These are phyloP conservation scores for Aspergillus fumigatiaffinis DNA, from an alignment of 2,329 filamentous ascomycete species.

Conservation along the genomic window DNA sequence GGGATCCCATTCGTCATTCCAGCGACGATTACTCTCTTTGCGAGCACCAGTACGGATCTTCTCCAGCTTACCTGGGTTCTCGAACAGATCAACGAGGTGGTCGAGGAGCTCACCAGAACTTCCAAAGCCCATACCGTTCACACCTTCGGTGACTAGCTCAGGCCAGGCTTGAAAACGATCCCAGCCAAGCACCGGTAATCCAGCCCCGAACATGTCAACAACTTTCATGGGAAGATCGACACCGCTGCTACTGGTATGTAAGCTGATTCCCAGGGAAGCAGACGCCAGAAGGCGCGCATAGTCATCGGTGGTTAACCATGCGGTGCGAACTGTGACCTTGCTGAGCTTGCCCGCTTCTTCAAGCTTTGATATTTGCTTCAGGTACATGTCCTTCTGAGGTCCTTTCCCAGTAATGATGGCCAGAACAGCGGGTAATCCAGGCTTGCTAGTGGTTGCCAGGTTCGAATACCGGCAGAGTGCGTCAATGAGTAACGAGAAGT, in stretches of 20 bases:
- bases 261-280: conserved; percentile 82
- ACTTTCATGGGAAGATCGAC: conserved; percentile 99
- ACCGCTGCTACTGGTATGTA: conserved; percentile 90
- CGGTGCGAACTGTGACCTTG: conserved; percentile 69
- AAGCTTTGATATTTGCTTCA: conserved; percentile 61
- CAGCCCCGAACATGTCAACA: conserved; percentile 97
- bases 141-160: conserved; percentile 82
- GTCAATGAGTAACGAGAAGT: conserved; percentile 82
- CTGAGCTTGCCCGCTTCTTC: conserved; percentile 60
- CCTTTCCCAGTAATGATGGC: conserved; percentile 95
- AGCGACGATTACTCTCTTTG: conserved; percentile 70
- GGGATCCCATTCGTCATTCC: conserved; percentile 90
- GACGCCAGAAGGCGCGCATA: conserved; percentile 81
- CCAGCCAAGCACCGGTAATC: conserved; percentile 86
- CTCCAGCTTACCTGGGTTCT: conserved; percentile 53
- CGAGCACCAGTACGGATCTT: conserved; percentile 65
- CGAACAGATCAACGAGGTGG: conserved; percentile 64
- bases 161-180: conserved; percentile 79
- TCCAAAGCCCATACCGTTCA: conserved; percentile 82
- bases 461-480: conserved; percentile 73
- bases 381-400: conserved; percentile 73
- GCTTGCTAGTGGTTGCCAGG: conserved; percentile 40
- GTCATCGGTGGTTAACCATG: conserved; percentile 78
- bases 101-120: conserved; percentile 62
- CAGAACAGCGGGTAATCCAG: conserved; percentile 62